These are phyloP conservation scores for Didymella glomerata DNA, from an alignment of 2,329 filamentous ascomycete species.

Conservation along the genomic window DNA sequence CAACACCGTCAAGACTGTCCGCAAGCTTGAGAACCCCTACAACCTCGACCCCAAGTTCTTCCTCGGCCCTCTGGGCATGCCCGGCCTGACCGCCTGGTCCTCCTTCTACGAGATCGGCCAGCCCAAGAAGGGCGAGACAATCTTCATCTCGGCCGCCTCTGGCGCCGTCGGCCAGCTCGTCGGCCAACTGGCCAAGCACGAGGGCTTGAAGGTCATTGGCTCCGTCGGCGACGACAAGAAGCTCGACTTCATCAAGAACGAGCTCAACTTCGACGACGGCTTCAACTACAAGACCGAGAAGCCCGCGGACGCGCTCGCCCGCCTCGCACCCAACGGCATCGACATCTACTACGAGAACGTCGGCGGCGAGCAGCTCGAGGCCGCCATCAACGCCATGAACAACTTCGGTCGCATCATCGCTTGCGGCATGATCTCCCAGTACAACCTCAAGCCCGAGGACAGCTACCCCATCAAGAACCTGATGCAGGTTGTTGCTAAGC, in stretches of 20 bases:
- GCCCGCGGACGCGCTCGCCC: slow-evolving; percentile 70
- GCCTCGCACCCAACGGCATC: slow-evolving; percentile 78
- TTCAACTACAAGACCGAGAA: slow-evolving; percentile 92
- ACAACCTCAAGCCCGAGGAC: slow-evolving; percentile 69
- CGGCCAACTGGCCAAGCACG: slow-evolving; percentile 82
- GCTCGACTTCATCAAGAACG: slow-evolving; percentile 74
- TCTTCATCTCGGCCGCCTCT: slow-evolving; percentile 81
- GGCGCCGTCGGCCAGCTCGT: slow-evolving; percentile 86
- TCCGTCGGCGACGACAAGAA: slow-evolving; percentile 83
- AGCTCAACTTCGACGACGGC: slow-evolving; percentile 74
- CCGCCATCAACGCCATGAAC: slow-evolving; percentile 71
- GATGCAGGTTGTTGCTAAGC: slow-evolving; percentile 70
- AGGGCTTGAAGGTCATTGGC: slow-evolving; percentile 80
- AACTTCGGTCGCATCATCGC: slow-evolving; percentile 69
- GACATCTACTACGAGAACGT: slow-evolving; percentile 88
- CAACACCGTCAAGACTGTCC: slow-evolving; percentile 54
- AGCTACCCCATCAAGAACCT: slow-evolving; percentile 73
- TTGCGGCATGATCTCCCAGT: slow-evolving; percentile 75
- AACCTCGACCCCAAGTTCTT: slow-evolving; percentile 72
- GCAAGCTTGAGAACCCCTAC: slow-evolving; percentile 73
- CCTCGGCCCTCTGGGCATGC: slow-evolving; percentile 80
- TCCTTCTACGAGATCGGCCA: slow-evolving; percentile 78
- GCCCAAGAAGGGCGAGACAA: slow-evolving; percentile 79
- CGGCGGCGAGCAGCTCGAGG: slow-evolving; percentile 76
- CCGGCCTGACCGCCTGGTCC: slow-evolving; percentile 77